These are phyloP conservation scores for Penicillium pulvis DNA, from an alignment of 495 filamentous ascomycete species.

Conservation along the genomic window DNA sequence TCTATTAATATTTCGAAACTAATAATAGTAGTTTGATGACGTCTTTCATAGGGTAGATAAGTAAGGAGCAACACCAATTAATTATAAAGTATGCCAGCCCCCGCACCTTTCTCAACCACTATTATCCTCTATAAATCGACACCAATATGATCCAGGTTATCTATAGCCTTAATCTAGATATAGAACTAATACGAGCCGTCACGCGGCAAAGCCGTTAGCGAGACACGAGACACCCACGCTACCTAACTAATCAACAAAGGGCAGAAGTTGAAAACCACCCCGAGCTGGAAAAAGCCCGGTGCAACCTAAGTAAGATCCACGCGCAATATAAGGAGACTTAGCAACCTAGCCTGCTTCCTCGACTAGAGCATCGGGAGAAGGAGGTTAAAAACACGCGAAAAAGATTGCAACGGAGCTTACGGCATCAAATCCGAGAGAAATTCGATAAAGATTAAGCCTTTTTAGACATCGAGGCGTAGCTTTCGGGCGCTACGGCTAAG, in stretches of 20 bases:
- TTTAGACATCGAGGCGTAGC: no score
- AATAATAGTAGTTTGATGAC: no score
- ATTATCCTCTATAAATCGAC: slow-evolving; percentile 30
- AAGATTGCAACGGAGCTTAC: no score
- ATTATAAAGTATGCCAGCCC: slow-evolving; percentile 37
- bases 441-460: no score
- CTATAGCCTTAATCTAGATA: slow-evolving; percentile 25
- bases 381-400: no score
- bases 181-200: slow-evolving; percentile 25
- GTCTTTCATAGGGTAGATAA: slow-evolving; percentile 16
- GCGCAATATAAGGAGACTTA: slow-evolving; percentile 8
- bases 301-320: background rate
- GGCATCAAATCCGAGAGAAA: no score
- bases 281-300: slow-evolving; percentile 5
- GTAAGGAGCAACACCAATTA: slow-evolving; percentile 41
- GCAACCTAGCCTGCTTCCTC: no score
- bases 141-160: slow-evolving; percentile 27
- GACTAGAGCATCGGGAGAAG: no score
- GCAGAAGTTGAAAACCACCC: slow-evolving; percentile 7
- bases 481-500: no score
- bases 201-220: slow-evolving; percentile 30
- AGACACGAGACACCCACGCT: slow-evolving; percentile 27
- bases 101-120: slow-evolving; percentile 39
- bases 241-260: slow-evolving; percentile 15
- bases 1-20: no score